Base-by-base conservation (phyloP, 805 yeast genomes). In the Barnettozyma pratensis region DNA sequence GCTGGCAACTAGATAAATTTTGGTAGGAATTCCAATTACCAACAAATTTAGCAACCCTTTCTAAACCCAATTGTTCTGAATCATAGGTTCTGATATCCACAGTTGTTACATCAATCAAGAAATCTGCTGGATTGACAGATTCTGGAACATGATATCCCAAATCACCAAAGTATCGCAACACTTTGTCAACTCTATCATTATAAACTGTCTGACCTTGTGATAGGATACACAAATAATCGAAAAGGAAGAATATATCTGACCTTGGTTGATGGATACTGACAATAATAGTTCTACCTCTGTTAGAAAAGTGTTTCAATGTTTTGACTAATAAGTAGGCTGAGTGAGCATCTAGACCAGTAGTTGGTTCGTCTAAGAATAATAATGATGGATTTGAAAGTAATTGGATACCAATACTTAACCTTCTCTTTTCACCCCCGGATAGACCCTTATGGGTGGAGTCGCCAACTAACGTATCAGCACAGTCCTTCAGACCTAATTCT, bases 231-330 rank as follows among this genome's bases (percentile, higher is more conserved):
- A 88, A 69, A 38, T 77, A 73, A 61, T 89, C 96, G 56, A 88
- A 83, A 39, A 87, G 63, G 52, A 75, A 75, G 39, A 86, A 75
- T 37, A 89, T 86, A 62, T 89, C 96, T 0, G 88, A 79, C 37
- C 96, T 68, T 0, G 96, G 96, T 62, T 89, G 96, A 63, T 89
- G 96, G 39, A 89, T 85, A 50, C 90, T 83, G 63, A 87, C 71
- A 5, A 89, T 73, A 39, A 88, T 74, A 0, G 95, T 85, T 51
- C 90, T 77, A 0, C 92, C 91, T 34, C 67, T 64, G 40, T 61
- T 61, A 0, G 91, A 81, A 32, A 85, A 68, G 49, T 77, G 75
- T 52, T 80, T 77, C 52, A 89, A 70, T 0, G 89, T 79, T 46
- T 75, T 72, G 19, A 88, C 76, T 36, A 88, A 70, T 47, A 84